Base-by-base conservation (phyloP, 345 rosid genomes). In the Populus alba region DNA sequence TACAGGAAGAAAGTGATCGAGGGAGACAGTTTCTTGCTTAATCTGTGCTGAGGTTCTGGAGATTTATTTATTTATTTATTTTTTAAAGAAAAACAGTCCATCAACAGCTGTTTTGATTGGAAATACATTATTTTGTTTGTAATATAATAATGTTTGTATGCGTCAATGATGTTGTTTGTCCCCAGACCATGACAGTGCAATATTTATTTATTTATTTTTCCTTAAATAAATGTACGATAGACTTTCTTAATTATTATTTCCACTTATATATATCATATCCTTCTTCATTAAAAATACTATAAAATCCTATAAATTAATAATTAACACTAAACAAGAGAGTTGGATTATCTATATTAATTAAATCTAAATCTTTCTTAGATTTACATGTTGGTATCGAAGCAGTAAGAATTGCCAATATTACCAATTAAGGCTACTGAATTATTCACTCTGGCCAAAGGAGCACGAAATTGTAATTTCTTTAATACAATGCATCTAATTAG, bases 301-400 rank as follows among this genome's bases (percentile, higher is more conserved):
- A 47, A 47, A 39, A 49, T 17, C 22, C 20, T 49, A 16, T 55
- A 55, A 22, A 55, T 18, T 22, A 55, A 27, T 27, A 55, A 20
- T 4, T 13, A 33, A 1, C 1, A 55, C 23, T 55, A 55, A 22
- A 55, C 25, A 55, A 22, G 23, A 20, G 1, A 45, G 51, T 13
- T 3, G 51, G 0, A 45, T 15, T 55, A 22, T 22, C 23, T 22
- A 2, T 55, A 55, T 55, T 55, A 0, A 55, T 22, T 22, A 55
- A 22, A 55, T 45, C 63, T 6, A 67, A 77, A 77, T 68, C 71
- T 71, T 33, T 25, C 33, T 20, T 61, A 33, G 65, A 80, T 80
- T 78, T 77, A 62, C 62, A 57, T 61, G 79, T 74, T 74, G 72
- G 29, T 31, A 38, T 55, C 37, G 39, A 37, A 53, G 18, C n/a